Base-by-base conservation (phyloP, 352 stramenopile genomes). In the Phytophthora sansomeana region DNA sequence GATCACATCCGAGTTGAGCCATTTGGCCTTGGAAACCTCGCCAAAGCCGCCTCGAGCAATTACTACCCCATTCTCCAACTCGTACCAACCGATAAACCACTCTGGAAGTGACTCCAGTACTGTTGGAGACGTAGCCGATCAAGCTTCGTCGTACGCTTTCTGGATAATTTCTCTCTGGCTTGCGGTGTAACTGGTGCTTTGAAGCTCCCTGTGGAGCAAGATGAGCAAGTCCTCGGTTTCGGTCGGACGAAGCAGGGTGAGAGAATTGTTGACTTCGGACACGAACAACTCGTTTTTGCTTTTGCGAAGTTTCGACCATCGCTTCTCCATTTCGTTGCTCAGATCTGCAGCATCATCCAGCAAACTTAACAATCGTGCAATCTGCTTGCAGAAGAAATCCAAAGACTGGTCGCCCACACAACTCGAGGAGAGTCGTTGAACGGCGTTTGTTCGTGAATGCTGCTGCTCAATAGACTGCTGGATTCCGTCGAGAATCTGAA, bases 1-100 rank as follows among this genome's bases (percentile, higher is more conserved):
- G 9, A 59, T 19, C 6, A 66, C 58, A 30, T 66, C 58, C 0
- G 47, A 58, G 21, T 66, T 66, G 4, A 66, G 58, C 58, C 58
- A 59, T 13, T 58, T 58, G 2, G 58, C 58, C 32, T 39, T 66
- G 1, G 28, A 66, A 0, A 66, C 58, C 4, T 49, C 39, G 3
- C 48, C 16, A 19, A 57, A 59, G 0, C 47, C 48, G 8, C 36
- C 38, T 24, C 1, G 13, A 9, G 36, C 38, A 13, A 66, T 59
- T 9, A 16, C 13, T 2, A 33, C 38, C 17, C 59, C 58, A 5
- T 59, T 21, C 32, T 58, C 38, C 9, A 66, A 26, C 16, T 59
- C 39, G 24, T 59, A 46, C n/a, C 19, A 49, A 2, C 55, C 43
- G 21, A 55, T 63, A 47, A 63, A 63, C 43, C 43, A 63, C n/a